Evolutionary conservation across 768 basidiomycete species (phyloP).

Genomic region (Gloeophyllum trabeum): DNA sequence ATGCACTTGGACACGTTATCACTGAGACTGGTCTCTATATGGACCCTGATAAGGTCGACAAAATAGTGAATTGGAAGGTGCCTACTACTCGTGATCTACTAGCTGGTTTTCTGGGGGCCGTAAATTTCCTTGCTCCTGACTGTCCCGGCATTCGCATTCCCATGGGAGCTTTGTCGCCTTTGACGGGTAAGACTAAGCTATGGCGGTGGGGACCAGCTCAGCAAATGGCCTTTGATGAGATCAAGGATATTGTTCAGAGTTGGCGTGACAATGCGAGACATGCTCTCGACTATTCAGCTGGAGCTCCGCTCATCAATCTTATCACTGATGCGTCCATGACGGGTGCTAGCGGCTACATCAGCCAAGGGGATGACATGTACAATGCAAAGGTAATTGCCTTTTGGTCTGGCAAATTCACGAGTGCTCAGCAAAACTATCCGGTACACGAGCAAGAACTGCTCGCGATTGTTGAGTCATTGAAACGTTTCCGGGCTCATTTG

Average conservation of each 20-base stretch:
- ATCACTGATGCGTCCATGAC: conserved; percentile 15
- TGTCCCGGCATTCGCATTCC: conserved; percentile 15
- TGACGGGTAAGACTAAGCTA: conserved; percentile 4
- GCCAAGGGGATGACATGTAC: conserved; percentile 17
- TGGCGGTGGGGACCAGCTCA: conserved; percentile 11
- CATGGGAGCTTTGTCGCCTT: conserved; percentile 12
- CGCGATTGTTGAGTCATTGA: not conserved
- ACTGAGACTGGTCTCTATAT: conserved; percentile 15
- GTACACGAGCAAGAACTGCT: conserved; percentile 12
- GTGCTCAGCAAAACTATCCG: conserved; percentile 17
- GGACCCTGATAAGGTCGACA: conserved; percentile 16
- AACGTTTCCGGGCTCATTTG: not conserved
- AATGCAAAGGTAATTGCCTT: conserved; percentile 16
- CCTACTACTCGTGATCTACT: conserved; percentile 18
- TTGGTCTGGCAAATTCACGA: conserved; percentile 17
- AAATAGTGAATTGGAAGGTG: conserved; percentile 17
- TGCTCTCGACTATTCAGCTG: not conserved
- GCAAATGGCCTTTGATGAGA: not conserved
- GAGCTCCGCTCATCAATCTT: conserved; percentile 14
- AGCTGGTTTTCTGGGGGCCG: conserved; percentile 23
- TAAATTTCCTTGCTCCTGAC: conserved; percentile 22
- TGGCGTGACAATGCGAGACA: not conserved
- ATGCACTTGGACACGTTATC: conserved; percentile 18
- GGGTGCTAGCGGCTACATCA: conserved; percentile 16
- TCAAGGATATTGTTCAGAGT: not conserved